phyloP scores from a whole-genome alignment of 768 basidiomycete genomes.

The Boletellus sp. region DNA sequence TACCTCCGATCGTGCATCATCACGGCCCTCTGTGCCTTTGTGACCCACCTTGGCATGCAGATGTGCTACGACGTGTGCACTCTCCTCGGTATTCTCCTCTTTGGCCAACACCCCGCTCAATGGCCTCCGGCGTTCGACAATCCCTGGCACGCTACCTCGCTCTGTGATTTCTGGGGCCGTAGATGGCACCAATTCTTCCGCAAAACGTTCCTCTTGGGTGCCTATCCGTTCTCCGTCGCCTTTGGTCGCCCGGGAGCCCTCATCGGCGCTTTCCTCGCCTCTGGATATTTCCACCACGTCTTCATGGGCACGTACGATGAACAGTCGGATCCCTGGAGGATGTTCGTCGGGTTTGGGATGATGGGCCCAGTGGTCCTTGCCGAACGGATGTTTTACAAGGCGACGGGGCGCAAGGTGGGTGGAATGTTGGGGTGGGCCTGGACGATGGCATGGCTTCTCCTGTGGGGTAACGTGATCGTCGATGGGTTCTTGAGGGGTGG shows the following conservation, averaged over 20 bases:
- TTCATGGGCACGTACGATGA: background rate
- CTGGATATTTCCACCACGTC: background rate
- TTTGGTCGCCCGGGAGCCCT: background rate
- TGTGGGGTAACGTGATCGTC: background rate
- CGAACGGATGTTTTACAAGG: background rate
- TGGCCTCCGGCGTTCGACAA: background rate
- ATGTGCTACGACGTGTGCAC: constrained; percentile 1
- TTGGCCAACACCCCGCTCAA: background rate
- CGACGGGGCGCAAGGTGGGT: background rate
- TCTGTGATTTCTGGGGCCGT: background rate
- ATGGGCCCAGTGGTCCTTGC: background rate
- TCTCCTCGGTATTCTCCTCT: background rate
- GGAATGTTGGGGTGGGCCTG: constrained; percentile 1
- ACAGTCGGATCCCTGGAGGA: background rate
- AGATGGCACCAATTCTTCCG: constrained; percentile 1
- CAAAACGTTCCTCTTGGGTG: background rate
- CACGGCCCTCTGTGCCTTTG: constrained; percentile 40
- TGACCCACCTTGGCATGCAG: constrained; percentile 44
- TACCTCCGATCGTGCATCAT: constrained; percentile 41
- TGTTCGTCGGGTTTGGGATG: constrained; percentile 1
- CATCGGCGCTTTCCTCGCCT: background rate
- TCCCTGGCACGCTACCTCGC: background rate
- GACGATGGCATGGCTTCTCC: background rate
- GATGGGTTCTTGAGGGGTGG: background rate
- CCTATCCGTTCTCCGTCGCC: background rate